These are phyloP conservation scores for Blastobotrys parvus DNA, from an alignment of 805 yeast species.

Conservation along the genomic window DNA sequence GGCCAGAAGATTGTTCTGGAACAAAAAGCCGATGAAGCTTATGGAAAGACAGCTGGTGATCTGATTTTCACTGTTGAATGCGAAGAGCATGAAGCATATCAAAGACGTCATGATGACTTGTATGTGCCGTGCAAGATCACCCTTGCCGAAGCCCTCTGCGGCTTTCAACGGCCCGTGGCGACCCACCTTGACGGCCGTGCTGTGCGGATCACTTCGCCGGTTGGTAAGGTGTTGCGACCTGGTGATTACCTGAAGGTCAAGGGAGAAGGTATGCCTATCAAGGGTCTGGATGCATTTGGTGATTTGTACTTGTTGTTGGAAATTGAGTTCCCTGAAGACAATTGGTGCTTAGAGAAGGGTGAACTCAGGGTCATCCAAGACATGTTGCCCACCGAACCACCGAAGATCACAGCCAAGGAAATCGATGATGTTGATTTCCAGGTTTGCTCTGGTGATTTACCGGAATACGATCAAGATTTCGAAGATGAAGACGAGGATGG, in stretches of 20 bases:
- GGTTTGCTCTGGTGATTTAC: constrained; percentile 7
- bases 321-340: constrained; percentile 75
- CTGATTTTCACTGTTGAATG: constrained; percentile 55
- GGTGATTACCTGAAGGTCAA: constrained; percentile 56
- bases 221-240: constrained; percentile 77
- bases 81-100: constrained; percentile 40
- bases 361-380: constrained; percentile 34
- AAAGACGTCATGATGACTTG: constrained; percentile 56
- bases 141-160: constrained; percentile 76
- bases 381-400: constrained; percentile 18
- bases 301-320: constrained; percentile 63
- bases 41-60: constrained; percentile 71
- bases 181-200: constrained; percentile 77
- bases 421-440: constrained; percentile 19
- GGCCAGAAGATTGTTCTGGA: constrained; percentile 53
- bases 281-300: constrained; percentile 40
- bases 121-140: constrained; percentile 52
- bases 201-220: constrained; percentile 53
- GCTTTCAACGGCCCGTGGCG: constrained; percentile 56
- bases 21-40: constrained; percentile 69
- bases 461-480: constrained; percentile 8
- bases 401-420: constrained; percentile 9
- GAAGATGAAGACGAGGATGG: constrained; percentile 7
- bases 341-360: constrained; percentile 71
- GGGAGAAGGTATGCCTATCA: constrained; percentile 77